Base-by-base conservation (phyloP, 441 rosid species). In the Jatropha podagrica region DNA sequence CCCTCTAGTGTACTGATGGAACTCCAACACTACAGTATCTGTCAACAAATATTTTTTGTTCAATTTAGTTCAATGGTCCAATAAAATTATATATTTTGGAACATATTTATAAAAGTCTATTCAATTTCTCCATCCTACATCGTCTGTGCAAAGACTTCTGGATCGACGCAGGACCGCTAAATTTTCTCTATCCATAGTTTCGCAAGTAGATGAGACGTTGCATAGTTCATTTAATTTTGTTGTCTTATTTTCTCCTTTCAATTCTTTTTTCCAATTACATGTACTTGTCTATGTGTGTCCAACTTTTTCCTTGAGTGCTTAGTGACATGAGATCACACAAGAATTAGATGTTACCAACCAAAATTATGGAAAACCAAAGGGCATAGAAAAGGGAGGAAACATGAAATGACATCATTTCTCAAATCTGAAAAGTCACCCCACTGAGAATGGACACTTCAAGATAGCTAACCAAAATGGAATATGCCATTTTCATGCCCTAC, bases 1-100 rank as follows among this genome's bases (percentile, higher is more conserved):
- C 26, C 95, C 94, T 0, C 80, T 85, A 2, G 89, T 79, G 74
- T 93, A 93, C 71, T 93, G 96, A 51, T 87, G 92, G 87, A 91
- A 91, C 78, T 88, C 90, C 85, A 91, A 77, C 69, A 89, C 90
- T 69, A 87, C 80, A 14, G 76, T 85, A 67, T 91, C 98, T 95
- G 89, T 76, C 67, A 75, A 40, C 44, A 84, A 65, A 71, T 76
- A 67, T 67, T 61, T 18, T 46, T 74, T 17, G 27, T 63, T n/a
- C 32, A 32, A 32, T 32, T 32, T 32, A 32, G 32, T 32, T 32
- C 32, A 32, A 32, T 32, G 32, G 32, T 32, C 2, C 1, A 32
- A 32, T 32, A 32, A 32, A 32, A 32, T 32, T 32, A 32, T 32
- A 32, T 32, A 32, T 32, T 32, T 32, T 2, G 32, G 32, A 32